Evolutionary conservation across 768 basidiomycete genomes (phyloP).

Genomic region (Boletus huronensis): DNA sequence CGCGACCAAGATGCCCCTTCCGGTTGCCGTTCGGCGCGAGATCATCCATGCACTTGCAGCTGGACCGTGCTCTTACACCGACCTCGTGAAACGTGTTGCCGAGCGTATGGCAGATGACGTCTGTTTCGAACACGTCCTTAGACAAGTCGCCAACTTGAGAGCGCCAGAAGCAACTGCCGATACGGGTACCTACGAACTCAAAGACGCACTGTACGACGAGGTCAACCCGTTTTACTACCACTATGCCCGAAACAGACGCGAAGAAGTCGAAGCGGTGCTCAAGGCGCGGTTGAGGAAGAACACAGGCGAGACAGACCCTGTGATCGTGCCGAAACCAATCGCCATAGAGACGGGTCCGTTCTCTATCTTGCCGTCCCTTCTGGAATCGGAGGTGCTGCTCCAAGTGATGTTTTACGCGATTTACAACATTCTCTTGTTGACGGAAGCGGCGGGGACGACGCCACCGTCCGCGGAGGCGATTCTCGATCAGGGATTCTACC

Average conservation of each 20-base stretch:
- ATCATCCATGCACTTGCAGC: slow-evolving; percentile 89
- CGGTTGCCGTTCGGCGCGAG: slow-evolving; percentile 69
- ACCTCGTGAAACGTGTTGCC: slow-evolving; percentile 85
- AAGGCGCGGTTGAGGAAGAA: slow-evolving; percentile 64
- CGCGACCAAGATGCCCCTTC: slow-evolving; percentile 63
- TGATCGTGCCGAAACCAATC: slow-evolving; percentile 73
- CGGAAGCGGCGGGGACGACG: slow-evolving; percentile 53
- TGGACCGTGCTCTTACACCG: slow-evolving; percentile 84
- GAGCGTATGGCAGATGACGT: slow-evolving; percentile 85
- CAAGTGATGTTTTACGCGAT: slow-evolving; percentile 84
- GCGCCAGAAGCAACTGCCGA: slow-evolving; percentile 77
- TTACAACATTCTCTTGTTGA: slow-evolving; percentile 67
- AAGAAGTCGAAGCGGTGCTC: slow-evolving; percentile 81
- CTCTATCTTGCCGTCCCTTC: slow-evolving; percentile 53
- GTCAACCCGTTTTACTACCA: slow-evolving; percentile 97
- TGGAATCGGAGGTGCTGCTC: slow-evolving; percentile 67
- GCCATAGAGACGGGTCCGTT: slow-evolving; percentile 68
- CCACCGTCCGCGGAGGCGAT: slow-evolving; percentile 85
- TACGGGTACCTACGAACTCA: slow-evolving; percentile 84
- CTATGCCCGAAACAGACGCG: slow-evolving; percentile 89
- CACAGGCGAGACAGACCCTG: slow-evolving; percentile 57
- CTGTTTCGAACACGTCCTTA: slow-evolving; percentile 74
- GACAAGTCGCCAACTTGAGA: slow-evolving; percentile 77
- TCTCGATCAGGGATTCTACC: slow-evolving; percentile 82
- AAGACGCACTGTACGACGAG: slow-evolving; percentile 76